Conservation (phyloP, 495 filamentous ascomycete species). For the Lepraria neglecta region DNA sequence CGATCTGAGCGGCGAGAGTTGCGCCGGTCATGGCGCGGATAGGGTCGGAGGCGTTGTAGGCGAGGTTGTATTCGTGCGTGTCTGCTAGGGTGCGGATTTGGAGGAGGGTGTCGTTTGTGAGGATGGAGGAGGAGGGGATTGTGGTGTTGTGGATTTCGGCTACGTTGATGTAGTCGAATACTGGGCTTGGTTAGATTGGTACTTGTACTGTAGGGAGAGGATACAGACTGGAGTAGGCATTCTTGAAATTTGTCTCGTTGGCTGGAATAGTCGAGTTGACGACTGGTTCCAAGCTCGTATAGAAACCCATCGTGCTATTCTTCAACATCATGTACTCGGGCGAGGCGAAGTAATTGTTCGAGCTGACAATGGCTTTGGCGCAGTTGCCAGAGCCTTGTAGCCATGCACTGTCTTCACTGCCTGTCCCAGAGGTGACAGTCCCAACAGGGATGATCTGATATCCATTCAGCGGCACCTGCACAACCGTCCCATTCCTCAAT, state of each 20-base stretch:
- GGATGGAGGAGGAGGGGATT: conserved; percentile 32
- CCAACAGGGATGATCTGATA: conserved; percentile 56
- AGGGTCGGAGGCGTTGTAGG: conserved; percentile 44
- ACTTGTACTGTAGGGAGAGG: not conserved
- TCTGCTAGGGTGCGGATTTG: conserved; percentile 45
- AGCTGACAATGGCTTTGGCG: conserved; percentile 56
- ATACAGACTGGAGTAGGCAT: conserved; percentile 57
- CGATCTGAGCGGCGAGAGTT: conserved; percentile 42
- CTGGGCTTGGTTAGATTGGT: conserved; percentile 20
- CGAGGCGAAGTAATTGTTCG: conserved; percentile 65
- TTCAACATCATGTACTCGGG: conserved; percentile 49
- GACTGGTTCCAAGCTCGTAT: conserved; percentile 54
- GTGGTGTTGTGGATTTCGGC: conserved; percentile 48
- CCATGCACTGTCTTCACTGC: conserved; percentile 53
- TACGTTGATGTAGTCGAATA: conserved; percentile 53
- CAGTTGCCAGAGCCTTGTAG: conserved; percentile 54
- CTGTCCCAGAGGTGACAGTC: conserved; percentile 36
- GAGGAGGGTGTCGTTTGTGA: conserved; percentile 34
- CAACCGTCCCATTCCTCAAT: conserved; percentile 47
- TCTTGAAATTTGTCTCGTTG: conserved; percentile 55
- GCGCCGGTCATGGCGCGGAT: conserved; percentile 46
- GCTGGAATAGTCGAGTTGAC: conserved; percentile 53
- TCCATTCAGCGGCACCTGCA: conserved; percentile 51
- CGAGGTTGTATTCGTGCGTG: conserved; percentile 47
- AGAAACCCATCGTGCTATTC: conserved; percentile 55